Conservation (phyloP, 73 alveolate species). For the Vitrella brassicaformis region DNA sequence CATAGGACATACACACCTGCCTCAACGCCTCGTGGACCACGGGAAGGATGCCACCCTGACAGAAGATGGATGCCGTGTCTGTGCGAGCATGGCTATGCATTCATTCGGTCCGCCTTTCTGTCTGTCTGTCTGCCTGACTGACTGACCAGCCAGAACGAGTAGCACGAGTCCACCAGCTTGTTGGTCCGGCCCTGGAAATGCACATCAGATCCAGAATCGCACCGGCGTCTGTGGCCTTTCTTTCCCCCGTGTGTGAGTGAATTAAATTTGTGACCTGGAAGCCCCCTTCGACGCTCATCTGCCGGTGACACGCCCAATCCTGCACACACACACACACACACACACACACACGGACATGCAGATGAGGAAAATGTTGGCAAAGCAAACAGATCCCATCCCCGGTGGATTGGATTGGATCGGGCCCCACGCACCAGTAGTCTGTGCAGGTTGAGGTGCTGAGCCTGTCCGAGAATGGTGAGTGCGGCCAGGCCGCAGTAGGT, state of each 20-base stretch:
- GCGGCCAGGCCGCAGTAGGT: slow-evolving; percentile 85
- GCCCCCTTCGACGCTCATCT: slow-evolving; percentile 12
- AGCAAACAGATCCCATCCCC: background rate
- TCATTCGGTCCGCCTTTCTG: background rate
- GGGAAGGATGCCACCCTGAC: slow-evolving; percentile 31
- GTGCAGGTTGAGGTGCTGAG: slow-evolving; percentile 54
- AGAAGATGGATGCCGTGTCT: background rate
- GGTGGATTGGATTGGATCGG: background rate
- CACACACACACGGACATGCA: background rate
- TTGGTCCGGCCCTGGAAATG: slow-evolving; percentile 73
- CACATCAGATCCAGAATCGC: too few species aligned
- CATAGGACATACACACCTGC: too few species aligned
- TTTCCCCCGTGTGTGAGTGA: background rate
- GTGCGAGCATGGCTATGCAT: background rate
- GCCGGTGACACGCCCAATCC: too few species aligned
- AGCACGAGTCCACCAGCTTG: slow-evolving; percentile 86
- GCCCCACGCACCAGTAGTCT: slow-evolving; percentile 59
- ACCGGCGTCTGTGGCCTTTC: background rate
- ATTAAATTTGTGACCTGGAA: slow-evolving; percentile 10
- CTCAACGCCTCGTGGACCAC: slow-evolving; percentile 33
- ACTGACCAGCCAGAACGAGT: slow-evolving; percentile 76
- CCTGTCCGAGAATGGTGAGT: slow-evolving; percentile 51
- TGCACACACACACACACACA: background rate
- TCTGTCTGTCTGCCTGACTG: background rate
- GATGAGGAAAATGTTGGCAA: background rate